Base-by-base conservation (phyloP, 345 rosid genomes). In the Eucalyptus melliodora region DNA sequence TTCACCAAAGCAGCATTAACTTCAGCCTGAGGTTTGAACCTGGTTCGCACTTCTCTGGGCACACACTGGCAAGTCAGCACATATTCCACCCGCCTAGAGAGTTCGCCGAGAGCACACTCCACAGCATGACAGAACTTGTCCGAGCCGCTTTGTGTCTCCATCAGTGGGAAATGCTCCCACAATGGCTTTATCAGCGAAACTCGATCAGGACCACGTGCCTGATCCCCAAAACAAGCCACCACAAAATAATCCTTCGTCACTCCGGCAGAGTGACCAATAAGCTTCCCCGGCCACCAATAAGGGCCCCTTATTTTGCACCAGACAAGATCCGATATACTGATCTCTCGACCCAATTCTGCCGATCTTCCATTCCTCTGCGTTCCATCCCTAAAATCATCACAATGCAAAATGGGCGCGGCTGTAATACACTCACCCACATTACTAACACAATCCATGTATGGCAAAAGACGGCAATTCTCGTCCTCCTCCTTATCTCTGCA, bases 221-320 rank as follows among this genome's bases (percentile, higher is more conserved):
- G 95, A 90, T 97, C 97, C 90, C 97, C 97, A 87, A 95, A 95
- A 90, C 95, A 96, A 6, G 95, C 96, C 45, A 97, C 91, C 88
- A 96, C 92, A 89, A 89, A 92, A 62, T 93, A 86, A 15, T 92
- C 30, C 30, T 23, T 95, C 93, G 89, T 91, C 92, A 5, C 98
- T 98, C 92, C 92, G 91, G n/a, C 90, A 86, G n/a, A 97, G 90
- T 9, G 95, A 88, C 94, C 95, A 92, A 95, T 92, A 88, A 95
- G 92, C 91, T 96, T 98, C 77, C 96, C 98, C 11, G 98, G 99
- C 99, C 99, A 96, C 99, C 99, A 97, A 0, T 98, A 99, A 92
- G 96, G 97, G 91, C 98, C 95, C 92, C 94, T 94, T 49, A 95
- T 97, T 91, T 97, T 97, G 82, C 95, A 98, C 99, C 99, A 97